Base-by-base conservation (phyloP, 2,329 filamentous ascomycete species). In the Aspergillus pseudonomiae region DNA sequence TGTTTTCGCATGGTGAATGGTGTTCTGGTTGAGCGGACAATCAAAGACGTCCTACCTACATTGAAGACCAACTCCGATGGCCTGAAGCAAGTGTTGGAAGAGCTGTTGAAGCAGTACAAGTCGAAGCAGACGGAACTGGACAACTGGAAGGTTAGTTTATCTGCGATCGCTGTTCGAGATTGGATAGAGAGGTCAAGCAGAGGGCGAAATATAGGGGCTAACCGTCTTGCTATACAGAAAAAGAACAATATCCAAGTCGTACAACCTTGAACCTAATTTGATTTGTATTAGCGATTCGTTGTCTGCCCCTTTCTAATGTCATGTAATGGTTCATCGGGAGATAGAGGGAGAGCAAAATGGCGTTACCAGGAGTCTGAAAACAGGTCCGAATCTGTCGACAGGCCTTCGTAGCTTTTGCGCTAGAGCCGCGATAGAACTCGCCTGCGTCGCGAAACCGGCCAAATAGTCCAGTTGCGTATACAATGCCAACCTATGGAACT, bases 1-100 rank as follows among this genome's bases (percentile, higher is more conserved):
- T 98, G 94, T 81, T 99, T 98, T 82, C 94, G 95, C 71, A 93
- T 99, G 87, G 96, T 99, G 78, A 98, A 99, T 78, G 95, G 95
- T 53, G 94, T 98, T 28, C 83, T 99, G 63, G 92, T 97, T 60
- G 95, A 99, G 83, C 87, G 94, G 71, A 98, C 94, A 19, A 92
- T 99, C 70, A 86, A 93, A 78, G 95, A 98, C 78, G 92, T 99
- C 14, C 85, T 96, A 61, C 95, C 95, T 6, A 91, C 93, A 30
- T 84, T 99, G 65, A 90, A 93, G 81, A 98, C 93, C 24, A 98
- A 99, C 77, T 91, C 93, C 30, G 94, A 98, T 67, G 94, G 95
- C 1, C 78, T 99, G 75, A 95, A 91, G 81, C 96, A 97, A 81
- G 93, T 98, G 34, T 83, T 98, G 61, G 94, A 97, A 67, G 94